Evolutionary conservation across 2,329 filamentous ascomycete genomes (phyloP).

Genomic region (Nemania serpens): DNA sequence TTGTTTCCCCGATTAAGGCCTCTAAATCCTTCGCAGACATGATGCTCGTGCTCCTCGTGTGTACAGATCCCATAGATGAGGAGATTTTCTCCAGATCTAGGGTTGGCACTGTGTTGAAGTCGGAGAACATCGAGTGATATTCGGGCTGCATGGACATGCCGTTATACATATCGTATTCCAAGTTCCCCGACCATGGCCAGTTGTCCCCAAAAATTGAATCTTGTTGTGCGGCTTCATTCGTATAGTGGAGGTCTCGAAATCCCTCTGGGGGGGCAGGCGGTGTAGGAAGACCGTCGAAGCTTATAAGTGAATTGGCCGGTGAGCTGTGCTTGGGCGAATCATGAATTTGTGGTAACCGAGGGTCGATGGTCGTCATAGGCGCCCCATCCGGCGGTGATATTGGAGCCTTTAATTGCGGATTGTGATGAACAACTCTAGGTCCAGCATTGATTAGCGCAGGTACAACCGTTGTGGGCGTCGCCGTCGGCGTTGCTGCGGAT

Average conservation of each 20-base stretch:
- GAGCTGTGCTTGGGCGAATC: constrained; percentile 38
- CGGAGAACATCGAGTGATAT: constrained; percentile 36
- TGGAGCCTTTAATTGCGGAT: constrained; percentile 34
- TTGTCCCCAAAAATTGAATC: no score
- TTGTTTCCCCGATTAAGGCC: constrained; percentile 37
- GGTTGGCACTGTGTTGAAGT: constrained; percentile 49
- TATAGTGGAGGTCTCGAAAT: not conserved
- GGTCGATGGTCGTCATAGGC: constrained; percentile 39
- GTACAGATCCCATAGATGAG: constrained; percentile 50
- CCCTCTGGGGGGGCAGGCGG: constrained; percentile 30
- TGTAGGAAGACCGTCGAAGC: constrained; percentile 44
- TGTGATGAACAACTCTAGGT: constrained; percentile 32
- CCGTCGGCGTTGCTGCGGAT: constrained; percentile 4
- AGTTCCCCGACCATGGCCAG: not conserved
- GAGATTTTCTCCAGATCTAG: constrained; percentile 50
- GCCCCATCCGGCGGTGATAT: constrained; percentile 37
- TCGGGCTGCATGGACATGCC: not conserved
- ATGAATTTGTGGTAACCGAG: constrained; percentile 40
- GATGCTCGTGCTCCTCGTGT: constrained; percentile 55
- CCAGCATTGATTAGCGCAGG: constrained; percentile 47
- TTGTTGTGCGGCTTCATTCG: no score
- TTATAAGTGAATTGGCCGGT: constrained; percentile 42
- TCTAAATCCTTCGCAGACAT: constrained; percentile 49
- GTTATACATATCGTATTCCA: not conserved
- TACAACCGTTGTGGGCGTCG: constrained; percentile 33